Evolutionary conservation across 2,329 filamentous ascomycete species (phyloP).

Genomic region (Apiospora phragmitis): DNA sequence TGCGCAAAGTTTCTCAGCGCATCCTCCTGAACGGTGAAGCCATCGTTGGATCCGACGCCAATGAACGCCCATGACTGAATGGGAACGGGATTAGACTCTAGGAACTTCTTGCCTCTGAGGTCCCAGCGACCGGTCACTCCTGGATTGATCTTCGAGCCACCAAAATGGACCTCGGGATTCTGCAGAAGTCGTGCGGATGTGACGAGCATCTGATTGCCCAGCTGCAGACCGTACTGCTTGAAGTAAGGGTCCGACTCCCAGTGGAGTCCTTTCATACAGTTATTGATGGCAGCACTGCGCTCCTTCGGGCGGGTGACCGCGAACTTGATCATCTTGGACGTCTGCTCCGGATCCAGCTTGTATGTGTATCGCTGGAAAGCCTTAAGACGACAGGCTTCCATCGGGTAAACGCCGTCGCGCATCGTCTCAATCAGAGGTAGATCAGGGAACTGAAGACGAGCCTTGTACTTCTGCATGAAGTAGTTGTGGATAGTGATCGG

Average conservation of each 20-base stretch:
- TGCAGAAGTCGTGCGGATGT: constrained; percentile 71
- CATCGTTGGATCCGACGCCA: constrained; percentile 44
- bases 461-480: constrained; percentile 55
- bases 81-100: constrained; percentile 59
- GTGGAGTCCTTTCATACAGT: constrained; percentile 65
- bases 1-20: constrained; percentile 60
- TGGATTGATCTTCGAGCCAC: constrained; percentile 57
- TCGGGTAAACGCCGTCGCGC: constrained; percentile 56
- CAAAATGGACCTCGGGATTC: constrained; percentile 72
- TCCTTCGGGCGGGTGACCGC: constrained; percentile 75
- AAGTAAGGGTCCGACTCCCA: constrained; percentile 72
- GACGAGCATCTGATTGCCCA: constrained; percentile 63
- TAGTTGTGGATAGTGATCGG: constrained; percentile 51
- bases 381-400: constrained; percentile 58
- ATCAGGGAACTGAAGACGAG: constrained; percentile 44
- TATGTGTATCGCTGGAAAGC: constrained; percentile 61
- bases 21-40: constrained; percentile 51
- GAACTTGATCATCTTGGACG: constrained; percentile 87
- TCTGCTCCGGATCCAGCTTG: constrained; percentile 64
- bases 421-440: constrained; percentile 61
- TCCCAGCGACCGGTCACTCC: constrained; percentile 80
- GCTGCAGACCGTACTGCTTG: constrained; percentile 69
- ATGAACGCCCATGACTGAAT: constrained; percentile 77
- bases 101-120: constrained; percentile 78
- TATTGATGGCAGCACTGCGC: constrained; percentile 68